Evolutionary conservation across 768 basidiomycete genomes (phyloP), one percentile per base, ranked within the genome.

Genomic region (Symmetrospora coprosmae): DNA sequence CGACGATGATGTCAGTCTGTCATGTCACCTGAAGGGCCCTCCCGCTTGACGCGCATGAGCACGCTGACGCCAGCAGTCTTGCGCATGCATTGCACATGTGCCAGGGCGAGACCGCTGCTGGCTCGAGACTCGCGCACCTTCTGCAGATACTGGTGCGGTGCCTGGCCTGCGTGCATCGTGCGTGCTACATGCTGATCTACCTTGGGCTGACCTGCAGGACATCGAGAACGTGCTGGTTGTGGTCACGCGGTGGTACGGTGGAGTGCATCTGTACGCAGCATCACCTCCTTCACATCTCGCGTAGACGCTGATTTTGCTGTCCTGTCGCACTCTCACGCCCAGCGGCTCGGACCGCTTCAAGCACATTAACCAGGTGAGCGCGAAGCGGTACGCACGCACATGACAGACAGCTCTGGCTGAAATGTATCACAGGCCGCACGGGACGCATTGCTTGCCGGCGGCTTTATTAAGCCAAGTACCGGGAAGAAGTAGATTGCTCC

Each of bases 161-260:
- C n/a, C 87, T 61, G 49, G 80, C 68, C 25, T 7, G 17, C 27
- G n/a, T 9, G 50, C 35, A 1, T 19, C 39, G 30, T 16, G n/a
- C 34, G 28, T 28, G 1, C 30, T 33, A 30, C 50, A 39, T 23
- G n/a, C n/a, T 33, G 3, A 23, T 14, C 30, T n/a, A 14, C 19
- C 23, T 19, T 17, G 21, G 13, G 21, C n/a, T 14, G 14, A 11
- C 21, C 6, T 13, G 14, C 46, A 67, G 67, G 67, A 66, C 13
- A 63, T 73, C 2, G 68, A 66, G 47, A 72, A 91, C 66, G 86
- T 94, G 13, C 76, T 97, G 1, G 85, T 99, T 16, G 75, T 96
- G 19, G 92, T 99, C 13, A 88, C 90, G 2, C 82, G 92, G 37
- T 92, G 87, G 74, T 96, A 86, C 69, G 92, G 92, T 14, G 92